Percentiles rank a stretch among this genome's conserved stretches.
These are phyloP conservation scores for Cichorium intybus DNA, from an alignment of 140 eudicot genomes.

Conservation along the genomic window DNA sequence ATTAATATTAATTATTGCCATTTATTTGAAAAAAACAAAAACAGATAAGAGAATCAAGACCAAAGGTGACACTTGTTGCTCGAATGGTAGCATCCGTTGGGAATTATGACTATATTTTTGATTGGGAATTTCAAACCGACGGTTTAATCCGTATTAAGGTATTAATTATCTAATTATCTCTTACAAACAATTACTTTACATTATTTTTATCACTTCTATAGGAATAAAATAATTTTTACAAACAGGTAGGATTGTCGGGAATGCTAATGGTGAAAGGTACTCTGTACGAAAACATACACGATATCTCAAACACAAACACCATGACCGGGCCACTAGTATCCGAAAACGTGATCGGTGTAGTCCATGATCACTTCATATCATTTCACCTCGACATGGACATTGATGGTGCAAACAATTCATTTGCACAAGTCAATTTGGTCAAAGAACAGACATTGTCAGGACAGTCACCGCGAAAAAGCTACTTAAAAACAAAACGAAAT, in stretches of 20 bases:
- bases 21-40: too few species aligned
- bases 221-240: neutral
- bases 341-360: constrained; percentile 73
- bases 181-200: neutral
- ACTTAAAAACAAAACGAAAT: constrained; percentile 47
- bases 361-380: constrained; percentile 69
- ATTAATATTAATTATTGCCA: neutral
- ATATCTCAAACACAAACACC: constrained; percentile 35
- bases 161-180: neutral
- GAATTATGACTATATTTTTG: constrained; percentile 73
- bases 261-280: constrained; percentile 75
- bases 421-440: constrained; percentile 56
- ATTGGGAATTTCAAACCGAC: constrained; percentile 87
- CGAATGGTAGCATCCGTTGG: constrained; percentile 85
- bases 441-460: constrained; percentile 43
- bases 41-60: constrained; percentile 71
- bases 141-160: constrained; percentile 75
- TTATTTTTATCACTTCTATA: neutral
- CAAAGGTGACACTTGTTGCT: constrained; percentile 68
- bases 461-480: constrained; percentile 68
- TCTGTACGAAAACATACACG: constrained; percentile 43
- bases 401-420: constrained; percentile 66
- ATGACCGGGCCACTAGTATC: constrained; percentile 59
- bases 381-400: constrained; percentile 81
- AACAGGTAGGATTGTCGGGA: constrained; percentile 69